A percentile compares a stretch with the other conserved stretches of the same genome.
Evolutionary conservation across 768 basidiomycete genomes (phyloP).

Genomic region (Thelephora aurantiotincta): DNA sequence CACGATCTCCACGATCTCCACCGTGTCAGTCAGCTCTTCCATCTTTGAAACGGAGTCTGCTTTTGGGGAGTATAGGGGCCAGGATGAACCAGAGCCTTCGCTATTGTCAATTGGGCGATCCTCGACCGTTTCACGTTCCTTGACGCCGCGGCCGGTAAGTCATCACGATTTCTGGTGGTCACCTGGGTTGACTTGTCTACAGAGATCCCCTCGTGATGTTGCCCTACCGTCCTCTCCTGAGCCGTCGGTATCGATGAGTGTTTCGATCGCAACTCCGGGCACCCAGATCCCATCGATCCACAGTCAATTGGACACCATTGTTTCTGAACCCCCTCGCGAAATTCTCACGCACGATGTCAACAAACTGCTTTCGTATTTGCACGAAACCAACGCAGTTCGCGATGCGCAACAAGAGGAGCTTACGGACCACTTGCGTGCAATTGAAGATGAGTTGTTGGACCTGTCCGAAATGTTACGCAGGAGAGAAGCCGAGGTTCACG

Average conservation of each 20-base stretch:
- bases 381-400: slow-evolving; percentile 50
- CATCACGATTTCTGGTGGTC: neutral
- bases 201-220: slow-evolving; percentile 19
- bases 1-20: slow-evolving; percentile 16
- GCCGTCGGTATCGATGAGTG: slow-evolving; percentile 24
- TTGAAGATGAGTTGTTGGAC: slow-evolving; percentile 55
- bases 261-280: slow-evolving; percentile 36
- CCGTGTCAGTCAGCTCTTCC: slow-evolving; percentile 17
- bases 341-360: slow-evolving; percentile 38
- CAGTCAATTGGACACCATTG: slow-evolving; percentile 29
- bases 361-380: slow-evolving; percentile 35
- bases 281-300: slow-evolving; percentile 34
- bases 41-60: slow-evolving; percentile 14
- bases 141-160: slow-evolving; percentile 17
- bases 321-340: slow-evolving; percentile 25
- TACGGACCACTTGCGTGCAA: slow-evolving; percentile 49
- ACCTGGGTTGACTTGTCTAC: slow-evolving; percentile 1
- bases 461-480: slow-evolving; percentile 11
- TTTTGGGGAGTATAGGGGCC: slow-evolving; percentile 9
- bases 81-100: slow-evolving; percentile 33
- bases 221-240: slow-evolving; percentile 21
- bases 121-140: slow-evolving; percentile 3
- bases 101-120: slow-evolving; percentile 29
- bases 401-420: slow-evolving; percentile 53
- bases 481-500: slow-evolving; percentile 5